phyloP scores from a whole-genome alignment of 768 basidiomycete genomes.

The Boletus rubescentipes region DNA sequence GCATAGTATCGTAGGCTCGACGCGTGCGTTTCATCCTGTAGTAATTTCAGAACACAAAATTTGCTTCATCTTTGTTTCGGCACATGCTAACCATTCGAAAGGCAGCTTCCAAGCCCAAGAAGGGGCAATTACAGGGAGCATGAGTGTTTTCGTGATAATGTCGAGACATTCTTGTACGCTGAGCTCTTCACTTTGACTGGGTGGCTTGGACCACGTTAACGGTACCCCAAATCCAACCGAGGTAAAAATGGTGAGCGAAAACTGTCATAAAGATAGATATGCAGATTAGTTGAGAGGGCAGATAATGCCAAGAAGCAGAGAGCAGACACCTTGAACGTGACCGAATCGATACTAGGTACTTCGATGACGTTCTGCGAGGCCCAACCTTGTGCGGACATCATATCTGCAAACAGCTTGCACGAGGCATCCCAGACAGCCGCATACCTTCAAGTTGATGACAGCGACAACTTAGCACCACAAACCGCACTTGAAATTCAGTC shows the following conservation, averaged over 20 bases:
- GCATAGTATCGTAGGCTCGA: constrained; percentile 19
- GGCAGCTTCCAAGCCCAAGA: constrained; percentile 22
- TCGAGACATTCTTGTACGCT: constrained; percentile 11
- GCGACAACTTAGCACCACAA: background rate
- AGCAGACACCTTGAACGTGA: constrained; percentile 9
- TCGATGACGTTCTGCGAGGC: constrained; percentile 8
- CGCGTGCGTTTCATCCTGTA: constrained; percentile 18
- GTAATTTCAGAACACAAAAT: background rate
- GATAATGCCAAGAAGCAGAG: too few relatives aligned
- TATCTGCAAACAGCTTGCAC: constrained; percentile 12
- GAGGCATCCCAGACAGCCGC: constrained; percentile 14
- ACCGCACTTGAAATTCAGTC: background rate
- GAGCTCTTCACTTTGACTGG: constrained; percentile 6
- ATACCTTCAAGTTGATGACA: constrained; percentile 1
- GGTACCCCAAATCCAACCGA: constrained; percentile 21
- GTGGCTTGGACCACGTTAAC: constrained; percentile 10
- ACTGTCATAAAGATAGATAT: background rate
- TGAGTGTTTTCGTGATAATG: background rate
- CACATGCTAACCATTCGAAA: constrained; percentile 9
- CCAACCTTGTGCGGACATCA: constrained; percentile 14
- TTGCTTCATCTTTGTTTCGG: background rate
- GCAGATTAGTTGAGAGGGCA: background rate
- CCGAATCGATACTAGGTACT: constrained; percentile 4
- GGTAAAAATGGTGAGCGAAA: constrained; percentile 18
- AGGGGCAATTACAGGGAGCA: constrained; percentile 7